phyloP scores from a whole-genome alignment of 139 green algal genomes.

The Chlorella sorokiniana region DNA sequence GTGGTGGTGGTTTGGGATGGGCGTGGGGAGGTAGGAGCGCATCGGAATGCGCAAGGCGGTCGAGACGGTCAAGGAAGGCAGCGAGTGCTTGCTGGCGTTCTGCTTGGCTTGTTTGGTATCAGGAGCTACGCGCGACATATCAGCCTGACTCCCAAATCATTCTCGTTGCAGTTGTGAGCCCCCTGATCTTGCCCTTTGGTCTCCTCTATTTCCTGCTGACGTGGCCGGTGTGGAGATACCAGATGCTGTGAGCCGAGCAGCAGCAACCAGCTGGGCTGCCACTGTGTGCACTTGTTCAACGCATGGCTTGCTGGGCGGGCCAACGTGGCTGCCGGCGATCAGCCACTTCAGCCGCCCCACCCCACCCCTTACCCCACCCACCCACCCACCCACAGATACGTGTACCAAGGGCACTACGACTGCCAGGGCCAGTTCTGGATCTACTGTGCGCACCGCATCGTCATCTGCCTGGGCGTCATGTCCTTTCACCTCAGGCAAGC shows the following conservation, averaged over 20 bases:
- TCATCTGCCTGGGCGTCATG: constrained; percentile 51
- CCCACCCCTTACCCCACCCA: neutral
- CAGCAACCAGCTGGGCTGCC: neutral
- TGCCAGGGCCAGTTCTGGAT: constrained; percentile 41
- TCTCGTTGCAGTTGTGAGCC: constrained; percentile 64
- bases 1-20: neutral
- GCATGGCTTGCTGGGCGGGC: neutral
- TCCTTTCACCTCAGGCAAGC: constrained; percentile 15
- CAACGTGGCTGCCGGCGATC: neutral
- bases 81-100: too few relatives aligned
- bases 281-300: neutral
- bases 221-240: constrained; percentile 63
- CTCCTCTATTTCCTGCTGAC: constrained; percentile 60
- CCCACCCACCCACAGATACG: neutral
- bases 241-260: constrained; percentile 58
- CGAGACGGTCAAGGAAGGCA: too few relatives aligned
- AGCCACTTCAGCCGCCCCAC: neutral
- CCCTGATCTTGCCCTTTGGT: constrained; percentile 68
- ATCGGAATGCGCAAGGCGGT: neutral
- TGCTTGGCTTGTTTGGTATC: too few relatives aligned
- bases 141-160: too few relatives aligned
- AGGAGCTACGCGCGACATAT: too few relatives aligned
- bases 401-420: constrained; percentile 43
- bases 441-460: constrained; percentile 36
- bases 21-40: neutral